A percentile compares a stretch with the other conserved stretches of the same genome.
Evolutionary conservation across 164 flowering plant genomes (phyloP).

Genomic region (Piper betle): DNA sequence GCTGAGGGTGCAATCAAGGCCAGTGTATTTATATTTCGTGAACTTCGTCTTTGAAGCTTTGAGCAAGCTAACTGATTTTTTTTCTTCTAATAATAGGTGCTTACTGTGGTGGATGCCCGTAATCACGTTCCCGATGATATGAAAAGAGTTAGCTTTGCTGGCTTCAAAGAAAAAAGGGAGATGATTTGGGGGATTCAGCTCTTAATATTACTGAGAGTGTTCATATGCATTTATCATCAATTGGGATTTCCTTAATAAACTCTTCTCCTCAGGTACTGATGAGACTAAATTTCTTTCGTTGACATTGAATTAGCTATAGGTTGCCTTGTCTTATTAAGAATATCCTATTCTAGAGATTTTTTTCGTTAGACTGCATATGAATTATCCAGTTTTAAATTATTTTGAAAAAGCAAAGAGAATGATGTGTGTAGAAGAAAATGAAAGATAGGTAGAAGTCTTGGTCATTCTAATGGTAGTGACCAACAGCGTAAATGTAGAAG

Average conservation of each 20-base stretch:
- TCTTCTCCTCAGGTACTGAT: constrained; percentile 52
- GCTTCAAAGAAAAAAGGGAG: constrained; percentile 22
- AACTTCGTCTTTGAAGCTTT: no score
- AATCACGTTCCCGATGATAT: constrained; percentile 44
- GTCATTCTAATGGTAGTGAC: no score
- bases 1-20: constrained; percentile 96
- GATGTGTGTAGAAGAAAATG: no score
- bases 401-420: no score
- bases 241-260: constrained; percentile 75
- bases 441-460: no score
- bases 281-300: no score
- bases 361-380: no score
- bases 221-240: constrained; percentile 36
- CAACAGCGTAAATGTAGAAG: no score
- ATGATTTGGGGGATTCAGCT: constrained; percentile 20
- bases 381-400: no score
- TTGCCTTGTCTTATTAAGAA: not conserved
- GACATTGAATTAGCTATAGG: no score
- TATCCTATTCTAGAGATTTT: constrained; percentile 5
- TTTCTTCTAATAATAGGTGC: constrained; percentile 41
- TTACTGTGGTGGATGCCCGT: constrained; percentile 70
- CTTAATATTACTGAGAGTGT: constrained; percentile 45
- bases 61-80: not conserved
- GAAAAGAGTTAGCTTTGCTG: constrained; percentile 22
- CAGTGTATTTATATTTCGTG: constrained; percentile 1